Evolutionary conservation across 2,329 filamentous ascomycete species (phyloP), one percentile per base, ranked within the genome.

Genomic region (Pseudocercospora pini-densiflorae): DNA sequence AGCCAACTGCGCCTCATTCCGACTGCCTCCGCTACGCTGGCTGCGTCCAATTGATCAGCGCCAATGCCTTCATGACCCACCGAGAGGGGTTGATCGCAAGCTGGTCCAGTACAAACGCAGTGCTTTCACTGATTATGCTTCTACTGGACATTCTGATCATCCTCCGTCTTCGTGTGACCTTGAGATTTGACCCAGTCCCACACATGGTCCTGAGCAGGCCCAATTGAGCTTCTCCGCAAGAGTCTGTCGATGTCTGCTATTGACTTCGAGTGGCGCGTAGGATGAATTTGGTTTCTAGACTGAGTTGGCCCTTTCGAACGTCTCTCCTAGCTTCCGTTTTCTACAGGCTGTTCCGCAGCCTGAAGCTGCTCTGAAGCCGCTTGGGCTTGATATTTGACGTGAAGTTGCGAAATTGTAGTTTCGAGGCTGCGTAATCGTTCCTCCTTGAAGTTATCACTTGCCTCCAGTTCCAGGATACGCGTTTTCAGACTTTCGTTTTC

Each of bases 401-500:
- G 61, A 53, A 65, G 60, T 55, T 64, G 61, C 62, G 47, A 62
- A 27, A 66, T 61, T 8, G 63, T 65, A n/a, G 62, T 64, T 49
- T 68, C 59, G 12, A 68, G 59, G 4, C 33, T 55, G n/a, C 64
- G 63, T 33, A 59, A 31, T 36, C 59, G 49, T 23, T 67, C 61
- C n/a, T 57, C 64, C 24, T 62, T 57, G 54, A 60, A 31, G 2
- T 47, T 49, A 31, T 58, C 58, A n/a, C 63, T 67, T 33, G 63
- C 62, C 64, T 75, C 71, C 61, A 76, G 43, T 54, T 68, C 64
- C 9, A 68, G 65, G 9, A 76, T 70, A 14, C 77, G 72, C 9
- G 73, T 69, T 59, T 81, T 80, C 67, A 81, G 81, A 68, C 80
- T 77, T 31, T 79, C 77, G 64, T 79, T 80, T 65, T 82, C 78